phyloP scores from a whole-genome alignment of 108 stramenopile genomes.

The Nitzschia palea region DNA sequence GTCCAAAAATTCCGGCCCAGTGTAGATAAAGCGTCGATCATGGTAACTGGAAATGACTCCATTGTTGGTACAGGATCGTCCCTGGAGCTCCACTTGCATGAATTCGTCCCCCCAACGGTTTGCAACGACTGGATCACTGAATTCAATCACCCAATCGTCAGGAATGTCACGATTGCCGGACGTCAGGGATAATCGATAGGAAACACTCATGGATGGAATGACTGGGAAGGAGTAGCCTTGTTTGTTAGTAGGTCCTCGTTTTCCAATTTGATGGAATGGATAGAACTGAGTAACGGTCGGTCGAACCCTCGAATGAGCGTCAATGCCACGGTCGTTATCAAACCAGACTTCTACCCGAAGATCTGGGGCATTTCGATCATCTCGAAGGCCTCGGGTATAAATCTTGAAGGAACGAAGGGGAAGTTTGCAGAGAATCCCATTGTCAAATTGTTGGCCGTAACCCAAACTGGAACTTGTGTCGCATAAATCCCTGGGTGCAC shows the following conservation, averaged over 20 bases:
- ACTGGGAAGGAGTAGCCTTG: constrained; percentile 60
- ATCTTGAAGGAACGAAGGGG: constrained; percentile 51
- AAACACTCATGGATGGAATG: constrained; percentile 22
- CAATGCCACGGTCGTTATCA: constrained; percentile 22
- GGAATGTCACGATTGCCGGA: constrained; percentile 40
- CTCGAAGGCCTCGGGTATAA: constrained; percentile 31
- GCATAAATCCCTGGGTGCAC: constrained; percentile 32
- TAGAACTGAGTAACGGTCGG: constrained; percentile 31
- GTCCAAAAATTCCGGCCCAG: constrained; percentile 34
- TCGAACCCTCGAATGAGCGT: not conserved
- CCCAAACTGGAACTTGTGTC: constrained; percentile 18
- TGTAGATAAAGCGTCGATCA: constrained; percentile 55
- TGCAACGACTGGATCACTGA: constrained; percentile 56
- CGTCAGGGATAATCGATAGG: constrained; percentile 48
- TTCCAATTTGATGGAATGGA: constrained; percentile 43
- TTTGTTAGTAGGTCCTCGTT: constrained; percentile 4
- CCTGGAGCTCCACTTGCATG: constrained; percentile 40
- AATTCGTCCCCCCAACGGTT: constrained; percentile 50
- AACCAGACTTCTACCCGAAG: constrained; percentile 55
- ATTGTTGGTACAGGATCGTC: constrained; percentile 35
- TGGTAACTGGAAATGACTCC: constrained; percentile 54
- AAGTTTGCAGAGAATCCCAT: constrained; percentile 48
- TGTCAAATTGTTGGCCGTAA: constrained; percentile 31
- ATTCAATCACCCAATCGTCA: constrained; percentile 56
- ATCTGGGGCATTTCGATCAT: constrained; percentile 23